Evolutionary conservation across 1,139 yeast species (phyloP).

Genomic region (Chernovozyma sophiae-reginae): DNA sequence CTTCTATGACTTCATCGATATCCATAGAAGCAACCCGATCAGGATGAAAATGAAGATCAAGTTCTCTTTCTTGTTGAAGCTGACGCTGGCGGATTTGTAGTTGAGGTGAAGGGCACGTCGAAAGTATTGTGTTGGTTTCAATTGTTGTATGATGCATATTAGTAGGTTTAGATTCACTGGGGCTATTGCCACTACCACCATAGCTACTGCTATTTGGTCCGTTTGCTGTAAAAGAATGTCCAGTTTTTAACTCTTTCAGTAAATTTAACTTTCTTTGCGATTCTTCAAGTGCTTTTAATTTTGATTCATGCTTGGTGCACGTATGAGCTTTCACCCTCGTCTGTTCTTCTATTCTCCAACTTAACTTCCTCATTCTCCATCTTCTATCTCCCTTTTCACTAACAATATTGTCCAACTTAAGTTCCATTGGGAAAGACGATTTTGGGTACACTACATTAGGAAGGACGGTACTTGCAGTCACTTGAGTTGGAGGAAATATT

Average conservation of each 20-base stretch:
- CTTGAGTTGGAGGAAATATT: constrained; percentile 93
- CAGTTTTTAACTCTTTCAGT: constrained; percentile 12
- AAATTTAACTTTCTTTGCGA: constrained; percentile 26
- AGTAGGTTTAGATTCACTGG: constrained; percentile 4
- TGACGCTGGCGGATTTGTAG: constrained; percentile 9
- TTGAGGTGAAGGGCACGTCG: constrained; percentile 9
- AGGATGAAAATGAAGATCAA: background rate
- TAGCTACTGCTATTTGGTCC: constrained; percentile 6
- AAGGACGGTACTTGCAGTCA: constrained; percentile 78
- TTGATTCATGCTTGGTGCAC: constrained; percentile 52
- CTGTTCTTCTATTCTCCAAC: constrained; percentile 88
- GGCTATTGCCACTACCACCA: too few species aligned
- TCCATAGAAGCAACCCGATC: constrained; percentile 8
- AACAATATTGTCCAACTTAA: constrained; percentile 76
- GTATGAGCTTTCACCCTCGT: constrained; percentile 56
- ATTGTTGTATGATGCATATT: constrained; percentile 38
- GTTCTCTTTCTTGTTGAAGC: constrained; percentile 7
- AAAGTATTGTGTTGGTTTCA: constrained; percentile 25
- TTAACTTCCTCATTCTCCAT: constrained; percentile 89
- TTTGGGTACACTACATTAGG: constrained; percentile 91
- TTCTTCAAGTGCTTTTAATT: constrained; percentile 45
- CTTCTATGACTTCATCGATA: constrained; percentile 10
- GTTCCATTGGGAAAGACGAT: constrained; percentile 76
- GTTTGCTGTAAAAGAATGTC: constrained; percentile 2
- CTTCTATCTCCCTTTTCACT: constrained; percentile 50